Conservation (phyloP, 208 protist genomes). For the Acanthamoeba polyphaga region DNA sequence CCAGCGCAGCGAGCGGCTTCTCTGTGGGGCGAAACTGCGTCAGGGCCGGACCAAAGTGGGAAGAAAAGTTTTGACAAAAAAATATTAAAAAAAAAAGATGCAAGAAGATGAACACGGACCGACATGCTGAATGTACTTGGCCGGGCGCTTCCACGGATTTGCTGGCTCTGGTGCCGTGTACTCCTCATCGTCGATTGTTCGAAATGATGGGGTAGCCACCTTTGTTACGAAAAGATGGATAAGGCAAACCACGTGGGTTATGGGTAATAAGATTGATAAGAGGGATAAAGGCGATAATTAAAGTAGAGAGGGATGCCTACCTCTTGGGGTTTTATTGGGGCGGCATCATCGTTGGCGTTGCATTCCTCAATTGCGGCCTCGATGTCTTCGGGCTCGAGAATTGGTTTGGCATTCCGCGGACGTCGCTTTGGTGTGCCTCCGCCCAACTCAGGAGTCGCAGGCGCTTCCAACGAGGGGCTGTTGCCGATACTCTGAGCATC, state of each 20-base stretch:
- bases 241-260: too few relatives aligned
- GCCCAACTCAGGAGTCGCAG: not conserved
- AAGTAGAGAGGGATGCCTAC: not conserved
- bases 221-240: not conserved
- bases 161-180: not conserved
- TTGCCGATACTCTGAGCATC: not conserved
- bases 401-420: not conserved
- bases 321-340: slow-evolving; percentile 11
- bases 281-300: not conserved
- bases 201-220: slow-evolving; percentile 3
- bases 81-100: not conserved
- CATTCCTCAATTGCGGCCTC: not conserved
- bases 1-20: not conserved
- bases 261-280: not conserved
- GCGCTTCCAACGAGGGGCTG: not conserved
- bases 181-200: not conserved
- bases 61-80: not conserved
- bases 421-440: not conserved
- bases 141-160: slow-evolving; percentile 19
- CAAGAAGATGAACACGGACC: not conserved
- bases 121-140: not conserved
- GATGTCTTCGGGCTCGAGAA: not conserved
- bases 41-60: too few relatives aligned
- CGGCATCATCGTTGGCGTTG: not conserved
- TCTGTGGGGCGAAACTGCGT: not conserved